These are phyloP conservation scores for Aspergillus japonicus DNA, from an alignment of 2,329 filamentous ascomycete species.

Conservation along the genomic window DNA sequence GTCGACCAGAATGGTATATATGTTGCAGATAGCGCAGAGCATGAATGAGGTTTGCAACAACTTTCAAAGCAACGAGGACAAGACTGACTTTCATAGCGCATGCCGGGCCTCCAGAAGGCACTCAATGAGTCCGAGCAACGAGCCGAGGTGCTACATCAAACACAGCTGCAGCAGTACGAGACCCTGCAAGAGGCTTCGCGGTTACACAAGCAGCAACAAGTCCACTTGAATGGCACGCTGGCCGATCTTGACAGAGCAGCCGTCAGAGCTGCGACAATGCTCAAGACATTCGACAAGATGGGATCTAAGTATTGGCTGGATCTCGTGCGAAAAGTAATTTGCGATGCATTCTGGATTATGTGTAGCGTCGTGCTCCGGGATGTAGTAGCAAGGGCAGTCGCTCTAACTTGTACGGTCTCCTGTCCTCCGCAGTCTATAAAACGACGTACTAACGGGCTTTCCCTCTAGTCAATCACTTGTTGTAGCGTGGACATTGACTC, in stretches of 20 bases:
- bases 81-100: constrained; percentile 33
- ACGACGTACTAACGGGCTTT: neutral
- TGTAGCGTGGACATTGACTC: neutral
- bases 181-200: constrained; percentile 25
- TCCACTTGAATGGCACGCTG: constrained; percentile 29
- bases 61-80: neutral
- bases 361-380: constrained; percentile 26
- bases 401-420: constrained; percentile 19
- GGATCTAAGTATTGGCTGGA: constrained; percentile 22
- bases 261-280: constrained; percentile 30
- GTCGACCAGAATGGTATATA: constrained; percentile 23
- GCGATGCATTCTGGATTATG: constrained; percentile 26
- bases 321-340: constrained; percentile 14
- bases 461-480: neutral
- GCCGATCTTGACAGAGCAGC: constrained; percentile 33
- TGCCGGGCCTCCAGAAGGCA: constrained; percentile 33
- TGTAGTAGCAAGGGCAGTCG: constrained; percentile 19
- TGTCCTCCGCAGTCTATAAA: constrained; percentile 12
- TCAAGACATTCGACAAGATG: constrained; percentile 33
- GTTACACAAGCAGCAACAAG: constrained; percentile 28
- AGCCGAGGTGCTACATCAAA: constrained; percentile 32
- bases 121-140: constrained; percentile 35
- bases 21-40: constrained; percentile 35
- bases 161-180: constrained; percentile 37
- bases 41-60: constrained; percentile 31